phyloP scores from a whole-genome alignment of 208 protist species.

The Crithidia acanthocephali region DNA sequence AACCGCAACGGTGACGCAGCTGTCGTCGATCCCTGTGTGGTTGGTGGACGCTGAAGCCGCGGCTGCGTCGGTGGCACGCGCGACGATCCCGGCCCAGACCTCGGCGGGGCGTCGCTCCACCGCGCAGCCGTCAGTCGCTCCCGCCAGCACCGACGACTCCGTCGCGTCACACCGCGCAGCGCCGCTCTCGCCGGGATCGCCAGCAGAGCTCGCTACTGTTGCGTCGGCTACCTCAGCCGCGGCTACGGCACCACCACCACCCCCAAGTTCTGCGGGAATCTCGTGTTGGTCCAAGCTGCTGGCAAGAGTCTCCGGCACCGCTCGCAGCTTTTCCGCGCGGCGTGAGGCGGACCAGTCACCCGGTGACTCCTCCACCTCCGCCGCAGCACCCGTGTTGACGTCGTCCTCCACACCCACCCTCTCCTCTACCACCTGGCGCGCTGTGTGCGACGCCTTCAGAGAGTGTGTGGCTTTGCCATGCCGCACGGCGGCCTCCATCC shows the following conservation, averaged over 20 bases:
- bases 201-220: no score
- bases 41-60: not conserved
- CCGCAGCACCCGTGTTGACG: not conserved
- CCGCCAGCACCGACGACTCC: not conserved
- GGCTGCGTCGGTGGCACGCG: not conserved
- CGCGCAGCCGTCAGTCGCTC: not conserved
- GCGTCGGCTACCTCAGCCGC: no score
- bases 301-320: conserved; percentile 35
- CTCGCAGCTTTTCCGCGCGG: conserved; percentile 25
- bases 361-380: not conserved
- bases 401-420: no score
- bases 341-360: conserved; percentile 24
- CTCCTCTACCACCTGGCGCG: no score
- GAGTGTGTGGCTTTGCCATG: conserved; percentile 18
- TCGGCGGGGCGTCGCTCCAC: conserved; percentile 16
- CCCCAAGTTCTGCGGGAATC: conserved; percentile 48
- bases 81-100: conserved; percentile 15
- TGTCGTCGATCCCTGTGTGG: not conserved
- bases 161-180: not conserved
- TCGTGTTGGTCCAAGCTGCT: conserved; percentile 56
- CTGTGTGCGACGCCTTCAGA: conserved; percentile 2
- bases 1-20: conserved; percentile 10
- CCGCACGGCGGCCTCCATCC: conserved; percentile 37
- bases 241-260: conserved; percentile 11
- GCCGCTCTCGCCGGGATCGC: not conserved